Evolutionary conservation across 805 yeast genomes (phyloP).

Genomic region (Candida ponderosae): DNA sequence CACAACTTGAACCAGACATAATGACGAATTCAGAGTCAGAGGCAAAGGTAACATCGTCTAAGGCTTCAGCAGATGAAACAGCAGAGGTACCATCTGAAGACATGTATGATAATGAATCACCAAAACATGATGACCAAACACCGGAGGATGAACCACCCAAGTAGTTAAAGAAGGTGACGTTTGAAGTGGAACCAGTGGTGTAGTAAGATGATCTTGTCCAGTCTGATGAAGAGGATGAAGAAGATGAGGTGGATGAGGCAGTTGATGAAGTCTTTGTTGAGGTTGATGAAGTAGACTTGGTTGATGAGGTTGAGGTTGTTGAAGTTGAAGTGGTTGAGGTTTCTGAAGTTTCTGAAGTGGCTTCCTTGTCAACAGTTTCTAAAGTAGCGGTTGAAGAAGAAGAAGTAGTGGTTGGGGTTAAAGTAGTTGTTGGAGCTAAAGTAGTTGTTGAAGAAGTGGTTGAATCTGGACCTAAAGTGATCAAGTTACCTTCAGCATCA

Average conservation of each 20-base stretch:
- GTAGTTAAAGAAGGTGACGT: conserved; percentile 78
- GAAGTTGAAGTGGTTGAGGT: conserved; percentile 10
- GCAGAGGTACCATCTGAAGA: conserved; percentile 71
- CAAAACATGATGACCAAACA: conserved; percentile 77
- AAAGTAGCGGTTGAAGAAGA: conserved; percentile 22
- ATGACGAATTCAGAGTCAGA: conserved; percentile 79
- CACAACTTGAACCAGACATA: conserved; percentile 65
- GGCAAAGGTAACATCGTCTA: conserved; percentile 57
- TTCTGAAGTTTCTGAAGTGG: conserved; percentile 8
- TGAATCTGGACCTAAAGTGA: conserved; percentile 19
- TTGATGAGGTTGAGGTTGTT: conserved; percentile 15
- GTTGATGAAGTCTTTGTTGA: conserved; percentile 22
- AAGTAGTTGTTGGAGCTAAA: conserved; percentile 17
- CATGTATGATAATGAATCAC: conserved; percentile 85
- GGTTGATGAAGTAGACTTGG: conserved; percentile 22
- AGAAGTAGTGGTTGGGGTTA: conserved; percentile 18
- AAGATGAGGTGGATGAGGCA: conserved; percentile 28
- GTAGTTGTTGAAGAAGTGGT: conserved; percentile 10
- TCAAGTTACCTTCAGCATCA: conserved; percentile 42
- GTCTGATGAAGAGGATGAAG: conserved; percentile 36
- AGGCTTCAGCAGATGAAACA: conserved; percentile 59
- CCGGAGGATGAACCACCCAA: conserved; percentile 90
- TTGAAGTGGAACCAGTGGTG: conserved; percentile 62
- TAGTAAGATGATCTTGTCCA: conserved; percentile 79
- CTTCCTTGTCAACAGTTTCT: conserved; percentile 8